Evolutionary conservation across 768 basidiomycete species (phyloP), one percentile per base, ranked within the genome.

Genomic region (Phylloporus sp.): DNA sequence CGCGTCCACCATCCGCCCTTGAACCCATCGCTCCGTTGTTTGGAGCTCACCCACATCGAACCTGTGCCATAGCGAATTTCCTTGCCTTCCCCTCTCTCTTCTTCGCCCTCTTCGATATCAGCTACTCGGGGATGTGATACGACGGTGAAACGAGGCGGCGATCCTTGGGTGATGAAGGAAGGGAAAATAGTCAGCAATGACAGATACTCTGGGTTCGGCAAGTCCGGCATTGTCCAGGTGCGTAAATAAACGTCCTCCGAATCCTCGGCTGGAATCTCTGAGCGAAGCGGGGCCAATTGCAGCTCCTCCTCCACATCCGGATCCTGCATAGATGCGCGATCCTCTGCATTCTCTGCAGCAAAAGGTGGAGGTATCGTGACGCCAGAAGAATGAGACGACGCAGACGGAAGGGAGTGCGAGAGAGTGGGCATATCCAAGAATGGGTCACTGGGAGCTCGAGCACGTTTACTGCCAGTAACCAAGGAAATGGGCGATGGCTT

Each of bases 51-150:
- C 83, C 86, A 89, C 78, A 94, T 84, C 38, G 75, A 71, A 8
- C 90, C 90, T n/a, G 90, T 92, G 17, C 90, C 90, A 62, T 81
- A 80, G 24, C 75, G 77, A 48, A 91, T 75, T 28, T 76, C 76
- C 45, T 76, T 77, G 50, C 71, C 73, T 54, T 80, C 79, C 15
- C 63, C 69, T 29, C 72, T 69, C 37, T 77, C 74, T 39, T 79
- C 78, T 45, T 78, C 78, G 21, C 80, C 86, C 60, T 84, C 84
- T 64, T 90, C 88, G 27, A 86, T 68, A 60, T 90, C 88, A 24
- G 70, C 54, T 37, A 62, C 68, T 33, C 74, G 72, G 49, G 65
- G 47, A 54, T 59, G 68, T 28, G 58, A 48, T 17, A 65, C 48
- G 18, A 58, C 63, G 24, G 79, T 74, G 67, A 94, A 92, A 32